Evolutionary conservation across 108 stramenopile genomes (phyloP).

Genomic region (Skeletonema menzelii): DNA sequence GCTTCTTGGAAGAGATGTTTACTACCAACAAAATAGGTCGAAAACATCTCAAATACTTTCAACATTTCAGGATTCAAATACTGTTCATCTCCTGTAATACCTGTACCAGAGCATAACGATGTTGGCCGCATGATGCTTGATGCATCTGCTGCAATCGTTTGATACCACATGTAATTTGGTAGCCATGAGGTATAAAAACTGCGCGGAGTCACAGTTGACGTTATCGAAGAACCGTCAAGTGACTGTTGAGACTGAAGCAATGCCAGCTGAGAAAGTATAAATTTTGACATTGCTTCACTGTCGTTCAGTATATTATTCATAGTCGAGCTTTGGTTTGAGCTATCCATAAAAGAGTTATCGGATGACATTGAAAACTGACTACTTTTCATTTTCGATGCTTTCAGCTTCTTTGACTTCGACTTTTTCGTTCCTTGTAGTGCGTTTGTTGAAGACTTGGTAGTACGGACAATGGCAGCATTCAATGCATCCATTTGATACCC

Average conservation of each 20-base stretch:
- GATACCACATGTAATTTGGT: conserved; percentile 45
- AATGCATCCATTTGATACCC: conserved; percentile 26
- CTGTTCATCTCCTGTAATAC: conserved; percentile 24
- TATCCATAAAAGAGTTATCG: not conserved
- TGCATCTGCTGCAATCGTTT: conserved; percentile 33
- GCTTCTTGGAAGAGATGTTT: conserved; percentile 28
- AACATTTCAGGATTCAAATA: conserved; percentile 42
- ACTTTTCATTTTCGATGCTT: not conserved
- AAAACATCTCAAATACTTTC: conserved; percentile 30
- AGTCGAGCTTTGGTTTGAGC: not conserved
- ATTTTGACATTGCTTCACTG: conserved; percentile 10
- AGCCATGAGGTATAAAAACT: conserved; percentile 21
- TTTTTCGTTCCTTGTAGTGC: not conserved
- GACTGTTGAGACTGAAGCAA: not conserved
- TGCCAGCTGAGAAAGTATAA: conserved; percentile 22
- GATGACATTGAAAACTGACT: not conserved
- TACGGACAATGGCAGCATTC: conserved; percentile 3
- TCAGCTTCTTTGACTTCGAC: not conserved
- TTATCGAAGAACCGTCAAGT: not conserved
- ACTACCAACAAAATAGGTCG: conserved; percentile 32
- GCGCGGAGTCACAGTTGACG: not conserved
- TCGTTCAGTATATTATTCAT: not conserved
- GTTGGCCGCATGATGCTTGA: conserved; percentile 24
- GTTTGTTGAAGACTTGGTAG: not conserved
- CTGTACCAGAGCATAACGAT: conserved; percentile 33